Evolutionary conservation across 73 alveolate genomes (phyloP), one percentile per base, ranked within the genome.

Genomic region (Paramecium sexaurelia): DNA sequence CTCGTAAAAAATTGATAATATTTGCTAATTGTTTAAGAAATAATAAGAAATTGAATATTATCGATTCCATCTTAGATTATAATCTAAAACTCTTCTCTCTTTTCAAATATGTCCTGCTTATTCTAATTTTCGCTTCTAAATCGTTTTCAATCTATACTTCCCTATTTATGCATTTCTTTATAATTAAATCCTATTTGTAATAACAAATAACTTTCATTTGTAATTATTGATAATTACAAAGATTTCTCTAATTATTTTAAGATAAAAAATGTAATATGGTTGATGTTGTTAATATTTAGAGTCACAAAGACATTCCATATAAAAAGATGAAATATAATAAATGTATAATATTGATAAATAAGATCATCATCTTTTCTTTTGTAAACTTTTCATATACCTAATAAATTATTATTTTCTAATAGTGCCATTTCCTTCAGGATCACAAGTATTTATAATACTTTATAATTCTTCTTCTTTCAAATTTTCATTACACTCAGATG

Each of bases 361-460:
- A 51, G 15, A 51, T 51, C 67, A 51, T 61, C 83, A 61, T 61
- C 83, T 61, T 61, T 32, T 61, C 83, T 61, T 29, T 61, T 61
- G 26, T 26, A 24, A 0, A 32, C 86, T 17, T 43, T 78, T 78
- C 90, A 78, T 78, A 33, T 29, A 78, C 19, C 55, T 78, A 13
- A 78, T 19, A 78, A 78, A 78, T 39, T 73, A 47, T 26, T 78
- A 24, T 24, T 78, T 24, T 45, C 90, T 78, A 22, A 78, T 78
- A 8, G 40, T 78, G 5, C 90, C 90, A 43, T 78, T 45, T 41
- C 90, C 90, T 17, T 37, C 43, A 15, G 90, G 90, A 41, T 78
- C 90, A 45, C 90, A 78, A 37, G 43, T 1, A 0, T 45, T 5
- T 7, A 78, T 78, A 8, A 78, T 78, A 22, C 5, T 41, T 22